Base-by-base conservation (phyloP, 2,329 filamentous ascomycete species). In the Fusarium palustre region DNA sequence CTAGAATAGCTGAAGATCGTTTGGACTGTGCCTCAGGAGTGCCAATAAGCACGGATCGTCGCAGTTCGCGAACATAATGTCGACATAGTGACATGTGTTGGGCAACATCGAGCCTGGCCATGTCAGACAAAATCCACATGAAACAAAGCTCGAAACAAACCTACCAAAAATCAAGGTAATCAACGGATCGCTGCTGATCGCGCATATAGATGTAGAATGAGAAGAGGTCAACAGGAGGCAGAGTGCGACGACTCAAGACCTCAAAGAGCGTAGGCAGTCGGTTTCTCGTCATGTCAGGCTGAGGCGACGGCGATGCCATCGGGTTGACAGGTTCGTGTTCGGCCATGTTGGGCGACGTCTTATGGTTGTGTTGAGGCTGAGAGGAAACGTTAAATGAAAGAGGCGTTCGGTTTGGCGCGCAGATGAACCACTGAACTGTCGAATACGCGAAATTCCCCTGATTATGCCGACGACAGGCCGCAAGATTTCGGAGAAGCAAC, bases 201-300 rank as follows among this genome's bases (percentile, higher is more conserved):
- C 96, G 90, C 96, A 99, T 99, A 82, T 97, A 99, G 75, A 99
- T 99, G 82, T 99, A 99, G 84, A 99, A 99, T 3, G 94, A 97
- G 81, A 97, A 99, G 13, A 99, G 86, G 77, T 99, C 97, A 60
- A 99, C 95, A 0, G 96, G 96, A 49, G 97, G 93, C 22, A 97
- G 86, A n/a, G 96, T 99, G 69, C 94, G 90, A 72, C 97, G 90
- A 78, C 93, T 97, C 65, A 99, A 84, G 58, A 99, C 96, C 81
- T 99, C 97, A 78, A 97, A 97, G 53, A 99, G 88, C 2, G 94
- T 97, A 47, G 96, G 96, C 62, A 99, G 88, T 70, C 96, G 88
- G 78, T 97, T 97, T 76, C 96, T 90, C 71, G 82, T 81, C 69
- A 88, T 77, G 71, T 91, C 88, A 47, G 87, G 87, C 67, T 84